Evolutionary conservation across 2,329 filamentous ascomycete genomes (phyloP).

Genomic region (Alternaria triticimaculans): DNA sequence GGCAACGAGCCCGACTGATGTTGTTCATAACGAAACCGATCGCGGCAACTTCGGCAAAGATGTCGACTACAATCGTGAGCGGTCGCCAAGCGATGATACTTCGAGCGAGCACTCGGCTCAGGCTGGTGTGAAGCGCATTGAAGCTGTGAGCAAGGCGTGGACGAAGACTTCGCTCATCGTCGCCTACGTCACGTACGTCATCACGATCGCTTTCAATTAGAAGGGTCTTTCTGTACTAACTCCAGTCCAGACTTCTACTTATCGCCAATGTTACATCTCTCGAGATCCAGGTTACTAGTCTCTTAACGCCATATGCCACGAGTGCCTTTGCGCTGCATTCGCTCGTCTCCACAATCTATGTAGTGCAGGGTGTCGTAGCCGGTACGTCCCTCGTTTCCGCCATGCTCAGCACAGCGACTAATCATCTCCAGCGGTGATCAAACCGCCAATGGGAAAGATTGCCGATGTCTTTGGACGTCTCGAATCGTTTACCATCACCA

Average conservation of each 20-base stretch:
- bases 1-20: not conserved
- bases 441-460: constrained; percentile 67
- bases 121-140: constrained; percentile 57
- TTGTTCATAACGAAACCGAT: constrained; percentile 5
- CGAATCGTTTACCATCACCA: constrained; percentile 63
- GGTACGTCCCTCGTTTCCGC: constrained; percentile 10
- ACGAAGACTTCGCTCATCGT: constrained; percentile 54
- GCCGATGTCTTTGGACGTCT: constrained; percentile 68
- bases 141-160: constrained; percentile 59
- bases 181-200: constrained; percentile 53
- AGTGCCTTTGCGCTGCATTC: constrained; percentile 70
- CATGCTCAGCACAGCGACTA: not conserved
- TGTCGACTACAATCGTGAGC: constrained; percentile 3
- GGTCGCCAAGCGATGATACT: constrained; percentile 12
- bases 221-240: constrained; percentile 13
- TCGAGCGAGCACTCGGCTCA: constrained; percentile 37
- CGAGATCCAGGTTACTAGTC: constrained; percentile 68
- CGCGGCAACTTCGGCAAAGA: constrained; percentile 13
- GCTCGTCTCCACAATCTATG: constrained; percentile 68
- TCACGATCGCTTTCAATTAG: not conserved
- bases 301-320: constrained; percentile 69
- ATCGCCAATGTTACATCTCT: constrained; percentile 72
- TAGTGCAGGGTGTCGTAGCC: constrained; percentile 68
- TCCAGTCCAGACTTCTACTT: constrained; percentile 51
- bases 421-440: constrained; percentile 57